These are phyloP conservation scores for Xanthoparmelia taractica DNA, from an alignment of 495 filamentous ascomycete species.

Conservation along the genomic window DNA sequence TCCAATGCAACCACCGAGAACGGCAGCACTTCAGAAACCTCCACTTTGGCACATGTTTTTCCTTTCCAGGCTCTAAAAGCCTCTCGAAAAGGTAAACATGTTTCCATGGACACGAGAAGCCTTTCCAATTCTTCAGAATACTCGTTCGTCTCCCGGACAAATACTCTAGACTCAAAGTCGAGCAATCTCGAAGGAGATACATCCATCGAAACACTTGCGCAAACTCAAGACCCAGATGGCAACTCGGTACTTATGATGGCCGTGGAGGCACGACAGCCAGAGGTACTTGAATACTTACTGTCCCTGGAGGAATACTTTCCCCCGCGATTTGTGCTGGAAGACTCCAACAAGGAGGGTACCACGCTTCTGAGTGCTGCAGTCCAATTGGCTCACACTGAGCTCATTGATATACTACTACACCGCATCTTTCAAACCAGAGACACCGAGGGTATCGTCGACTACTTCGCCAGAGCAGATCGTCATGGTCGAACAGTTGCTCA, in stretches of 20 bases:
- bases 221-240: constrained; percentile 72
- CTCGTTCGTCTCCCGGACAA: constrained; percentile 66
- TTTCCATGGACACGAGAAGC: constrained; percentile 81
- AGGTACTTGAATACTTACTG: constrained; percentile 70
- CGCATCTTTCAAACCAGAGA: constrained; percentile 50
- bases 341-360: constrained; percentile 80
- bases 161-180: constrained; percentile 63
- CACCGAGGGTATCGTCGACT: constrained; percentile 47
- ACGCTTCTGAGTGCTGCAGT: constrained; percentile 91
- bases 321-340: constrained; percentile 59
- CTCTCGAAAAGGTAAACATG: constrained; percentile 58
- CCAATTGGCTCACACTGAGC: constrained; percentile 67
- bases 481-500: constrained; percentile 86
- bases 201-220: constrained; percentile 70
- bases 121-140: constrained; percentile 76
- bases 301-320: constrained; percentile 67
- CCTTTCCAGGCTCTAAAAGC: constrained; percentile 63
- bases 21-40: constrained; percentile 40
- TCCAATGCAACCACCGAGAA: constrained; percentile 28
- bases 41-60: constrained; percentile 77
- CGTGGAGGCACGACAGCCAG: constrained; percentile 63
- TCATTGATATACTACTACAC: constrained; percentile 68
- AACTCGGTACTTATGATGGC: constrained; percentile 97
- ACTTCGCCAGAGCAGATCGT: constrained; percentile 68
- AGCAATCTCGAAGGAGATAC: constrained; percentile 76